Conservation (phyloP, 495 filamentous ascomycete species). For the Parathielavia hyrcaniae region DNA sequence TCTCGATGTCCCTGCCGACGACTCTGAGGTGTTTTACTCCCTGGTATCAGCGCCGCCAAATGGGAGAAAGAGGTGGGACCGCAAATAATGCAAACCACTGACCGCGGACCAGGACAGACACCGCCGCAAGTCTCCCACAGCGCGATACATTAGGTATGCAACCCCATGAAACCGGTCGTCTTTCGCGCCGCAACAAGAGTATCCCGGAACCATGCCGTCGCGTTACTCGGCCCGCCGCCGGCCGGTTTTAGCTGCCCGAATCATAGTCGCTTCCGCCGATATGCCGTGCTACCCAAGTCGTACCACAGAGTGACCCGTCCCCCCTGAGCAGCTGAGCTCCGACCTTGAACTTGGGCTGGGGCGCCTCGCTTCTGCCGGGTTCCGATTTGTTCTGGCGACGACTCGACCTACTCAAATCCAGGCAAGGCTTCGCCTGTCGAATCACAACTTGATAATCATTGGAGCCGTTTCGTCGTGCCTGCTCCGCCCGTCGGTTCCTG, state of each 20-base stretch:
- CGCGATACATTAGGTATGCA: not conserved
- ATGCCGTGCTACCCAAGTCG: conserved; percentile 4
- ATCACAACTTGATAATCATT: conserved; percentile 1
- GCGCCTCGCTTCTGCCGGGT: not conserved
- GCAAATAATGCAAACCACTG: not conserved
- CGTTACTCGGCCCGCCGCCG: no score
- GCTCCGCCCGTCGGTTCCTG: not conserved
- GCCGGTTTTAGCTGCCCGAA: not conserved
- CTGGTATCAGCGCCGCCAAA: conserved; percentile 2
- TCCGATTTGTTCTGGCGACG: not conserved
- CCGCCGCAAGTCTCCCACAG: not conserved
- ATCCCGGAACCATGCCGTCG: no score
- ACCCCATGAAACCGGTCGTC: not conserved
- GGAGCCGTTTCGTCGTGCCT: not conserved
- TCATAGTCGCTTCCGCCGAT: not conserved
- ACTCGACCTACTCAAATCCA: not conserved
- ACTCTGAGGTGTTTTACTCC: not conserved
- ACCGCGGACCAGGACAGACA: not conserved
- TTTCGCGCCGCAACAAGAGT: no score
- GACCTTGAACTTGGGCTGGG: not conserved
- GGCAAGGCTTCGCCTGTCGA: not conserved
- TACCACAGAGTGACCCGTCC: no score
- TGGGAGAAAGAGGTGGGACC: not conserved
- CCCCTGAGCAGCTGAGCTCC: no score
- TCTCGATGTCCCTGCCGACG: not conserved